Conservation (phyloP, 768 basidiomycete genomes). For the Leccinum incarnatum region DNA sequence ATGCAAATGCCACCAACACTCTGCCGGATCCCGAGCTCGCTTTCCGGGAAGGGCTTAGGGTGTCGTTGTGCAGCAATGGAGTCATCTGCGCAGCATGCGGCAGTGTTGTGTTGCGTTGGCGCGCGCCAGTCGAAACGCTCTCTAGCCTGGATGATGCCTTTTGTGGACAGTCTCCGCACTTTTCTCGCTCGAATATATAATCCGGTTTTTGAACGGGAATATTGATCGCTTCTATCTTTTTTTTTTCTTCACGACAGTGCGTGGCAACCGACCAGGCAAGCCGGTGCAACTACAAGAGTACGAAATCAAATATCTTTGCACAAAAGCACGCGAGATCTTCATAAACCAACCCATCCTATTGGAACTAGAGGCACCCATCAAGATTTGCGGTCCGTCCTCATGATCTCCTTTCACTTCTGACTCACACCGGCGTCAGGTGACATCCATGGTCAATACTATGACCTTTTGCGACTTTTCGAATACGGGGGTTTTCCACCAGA, state of each 20-base stretch:
- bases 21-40: not conserved
- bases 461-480: conserved; percentile 95
- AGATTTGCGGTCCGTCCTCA: conserved; percentile 87
- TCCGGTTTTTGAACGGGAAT: conserved; percentile 4
- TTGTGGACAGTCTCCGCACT: not conserved
- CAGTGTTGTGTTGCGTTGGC: conserved; percentile 11
- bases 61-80: not conserved
- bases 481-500: conserved; percentile 99
- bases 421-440: conserved; percentile 60
- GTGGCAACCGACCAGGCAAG: conserved; percentile 97
- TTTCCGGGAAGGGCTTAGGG: conserved; percentile 10
- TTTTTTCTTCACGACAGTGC: conserved; percentile 54
- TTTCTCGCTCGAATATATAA: not conserved
- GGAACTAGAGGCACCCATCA: conserved; percentile 98
- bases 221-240: conserved; percentile 16
- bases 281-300: conserved; percentile 97
- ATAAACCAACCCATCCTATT: conserved; percentile 98
- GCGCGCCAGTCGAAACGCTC: conserved; percentile 9
- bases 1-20: not conserved
- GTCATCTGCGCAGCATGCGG: conserved; percentile 13
- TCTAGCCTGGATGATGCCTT: not conserved
- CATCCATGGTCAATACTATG: conserved; percentile 99
- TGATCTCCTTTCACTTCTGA: conserved; percentile 9
- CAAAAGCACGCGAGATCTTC: conserved; percentile 98
- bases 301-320: conserved; percentile 99